Evolutionary conservation across 495 filamentous ascomycete genomes (phyloP).

Genomic region (Massariosphaeria phaeospora): DNA sequence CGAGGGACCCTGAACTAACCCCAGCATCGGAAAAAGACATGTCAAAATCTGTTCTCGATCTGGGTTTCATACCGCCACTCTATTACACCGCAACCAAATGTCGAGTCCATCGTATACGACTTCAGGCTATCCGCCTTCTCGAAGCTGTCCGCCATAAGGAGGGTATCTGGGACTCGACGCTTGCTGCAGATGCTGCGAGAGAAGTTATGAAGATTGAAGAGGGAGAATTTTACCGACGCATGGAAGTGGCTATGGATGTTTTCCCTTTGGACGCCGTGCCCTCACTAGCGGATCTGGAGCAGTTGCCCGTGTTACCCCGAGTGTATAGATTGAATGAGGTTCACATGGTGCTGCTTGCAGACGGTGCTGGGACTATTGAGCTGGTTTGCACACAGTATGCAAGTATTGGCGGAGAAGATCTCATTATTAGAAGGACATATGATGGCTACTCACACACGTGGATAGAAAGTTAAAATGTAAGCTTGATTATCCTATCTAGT

Average conservation of each 20-base stretch:
- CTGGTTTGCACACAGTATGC: too few relatives aligned
- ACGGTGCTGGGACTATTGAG: too few relatives aligned
- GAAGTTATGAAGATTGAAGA: conserved; percentile 44
- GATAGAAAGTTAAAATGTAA: too few relatives aligned
- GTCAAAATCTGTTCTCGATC: neutral
- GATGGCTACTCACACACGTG: too few relatives aligned
- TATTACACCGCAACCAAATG: conserved; percentile 54
- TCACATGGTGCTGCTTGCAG: neutral
- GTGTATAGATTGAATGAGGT: neutral
- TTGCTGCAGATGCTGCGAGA: conserved; percentile 30
- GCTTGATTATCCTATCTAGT: too few relatives aligned
- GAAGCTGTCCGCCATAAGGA: conserved; percentile 45
- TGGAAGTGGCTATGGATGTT: neutral
- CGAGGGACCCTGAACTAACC: too few relatives aligned
- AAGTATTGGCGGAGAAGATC: too few relatives aligned
- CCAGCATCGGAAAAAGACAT: too few relatives aligned
- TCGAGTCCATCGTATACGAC: conserved; percentile 45
- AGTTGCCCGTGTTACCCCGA: neutral
- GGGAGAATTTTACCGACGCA: neutral
- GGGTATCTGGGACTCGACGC: conserved; percentile 45
- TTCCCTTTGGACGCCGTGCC: neutral
- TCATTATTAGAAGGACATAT: too few relatives aligned
- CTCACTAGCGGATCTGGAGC: neutral
- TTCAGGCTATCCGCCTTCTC: conserved; percentile 45
- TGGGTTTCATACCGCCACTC: conserved; percentile 44